These are phyloP conservation scores for Citrus hindsii DNA, from an alignment of 345 rosid species.

Conservation along the genomic window DNA sequence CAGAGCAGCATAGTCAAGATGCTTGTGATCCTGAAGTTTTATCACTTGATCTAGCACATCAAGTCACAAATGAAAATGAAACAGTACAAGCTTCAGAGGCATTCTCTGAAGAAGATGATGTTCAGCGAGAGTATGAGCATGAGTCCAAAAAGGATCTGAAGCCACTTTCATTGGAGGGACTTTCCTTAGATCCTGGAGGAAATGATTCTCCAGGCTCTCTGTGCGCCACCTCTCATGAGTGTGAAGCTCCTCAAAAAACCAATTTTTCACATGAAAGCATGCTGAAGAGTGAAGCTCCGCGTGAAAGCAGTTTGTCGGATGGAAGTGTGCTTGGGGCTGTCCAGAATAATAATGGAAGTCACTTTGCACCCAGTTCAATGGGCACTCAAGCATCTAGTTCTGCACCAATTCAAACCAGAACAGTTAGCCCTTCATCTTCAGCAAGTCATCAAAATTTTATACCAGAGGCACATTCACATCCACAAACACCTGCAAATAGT, in stretches of 20 bases:
- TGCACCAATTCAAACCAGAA: slow-evolving; percentile 30
- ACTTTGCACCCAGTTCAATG: slow-evolving; percentile 24
- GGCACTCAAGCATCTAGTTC: slow-evolving; percentile 40
- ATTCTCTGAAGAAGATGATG: slow-evolving; percentile 22
- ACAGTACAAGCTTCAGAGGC: slow-evolving; percentile 23
- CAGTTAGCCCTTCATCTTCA: slow-evolving; percentile 21
- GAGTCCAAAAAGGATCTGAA: slow-evolving; percentile 26
- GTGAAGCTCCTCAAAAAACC: slow-evolving; percentile 28
- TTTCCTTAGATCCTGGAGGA: slow-evolving; percentile 33
- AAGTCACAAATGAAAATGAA: slow-evolving; percentile 26
- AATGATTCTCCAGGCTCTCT: slow-evolving; percentile 18
- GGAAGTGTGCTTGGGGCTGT: slow-evolving; percentile 27
- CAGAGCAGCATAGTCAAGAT: slow-evolving; percentile 22
- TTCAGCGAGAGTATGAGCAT: slow-evolving; percentile 17
- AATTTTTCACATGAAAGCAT: slow-evolving; percentile 24
- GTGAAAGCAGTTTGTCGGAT: slow-evolving; percentile 28
- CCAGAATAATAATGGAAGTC: slow-evolving; percentile 28
- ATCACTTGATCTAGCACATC: slow-evolving; percentile 15
- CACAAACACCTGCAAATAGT: slow-evolving; percentile 18
- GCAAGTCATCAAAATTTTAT: slow-evolving; percentile 27
- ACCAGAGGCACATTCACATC: slow-evolving; percentile 12
- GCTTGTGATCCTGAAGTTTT: slow-evolving; percentile 14
- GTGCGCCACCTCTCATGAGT: slow-evolving; percentile 13
- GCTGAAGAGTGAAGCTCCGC: slow-evolving; percentile 25
- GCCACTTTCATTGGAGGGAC: slow-evolving; percentile 42